These are phyloP conservation scores for Carex myosuroides DNA, from an alignment of 176 grass and related monocot species.

Conservation along the genomic window DNA sequence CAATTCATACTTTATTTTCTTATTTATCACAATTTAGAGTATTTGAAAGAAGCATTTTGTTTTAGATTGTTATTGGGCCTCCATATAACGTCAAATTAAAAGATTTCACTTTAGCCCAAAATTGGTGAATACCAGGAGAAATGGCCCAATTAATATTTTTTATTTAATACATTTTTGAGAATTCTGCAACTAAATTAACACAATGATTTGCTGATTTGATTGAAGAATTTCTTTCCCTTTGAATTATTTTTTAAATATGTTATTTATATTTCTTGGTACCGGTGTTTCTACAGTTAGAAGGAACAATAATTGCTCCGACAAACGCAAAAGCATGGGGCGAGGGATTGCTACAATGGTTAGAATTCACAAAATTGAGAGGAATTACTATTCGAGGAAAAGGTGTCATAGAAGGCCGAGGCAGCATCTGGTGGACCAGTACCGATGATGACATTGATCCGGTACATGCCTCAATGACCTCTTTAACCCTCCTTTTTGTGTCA, in stretches of 20 bases:
- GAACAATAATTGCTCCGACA: conserved; percentile 78
- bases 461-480: neutral
- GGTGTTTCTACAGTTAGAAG: conserved; percentile 56
- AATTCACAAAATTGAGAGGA: conserved; percentile 90
- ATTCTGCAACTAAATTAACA: neutral
- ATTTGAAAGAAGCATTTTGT: neutral
- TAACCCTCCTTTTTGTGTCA: neutral
- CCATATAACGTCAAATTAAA: neutral
- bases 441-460: conserved; percentile 55
- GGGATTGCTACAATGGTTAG: conserved; percentile 82
- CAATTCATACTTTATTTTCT: neutral
- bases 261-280: neutral
- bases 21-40: neutral
- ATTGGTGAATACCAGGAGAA: neutral
- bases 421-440: conserved; percentile 70
- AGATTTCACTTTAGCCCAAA: neutral
- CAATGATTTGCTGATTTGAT: neutral
- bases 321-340: conserved; percentile 62
- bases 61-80: neutral
- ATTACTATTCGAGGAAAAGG: conserved; percentile 83
- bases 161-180: neutral
- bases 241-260: neutral
- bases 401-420: conserved; percentile 76
- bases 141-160: neutral
- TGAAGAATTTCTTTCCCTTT: neutral